Evolutionary conservation across 2,329 filamentous ascomycete genomes (phyloP).

Genomic region (Penicillium griseofulvum): DNA sequence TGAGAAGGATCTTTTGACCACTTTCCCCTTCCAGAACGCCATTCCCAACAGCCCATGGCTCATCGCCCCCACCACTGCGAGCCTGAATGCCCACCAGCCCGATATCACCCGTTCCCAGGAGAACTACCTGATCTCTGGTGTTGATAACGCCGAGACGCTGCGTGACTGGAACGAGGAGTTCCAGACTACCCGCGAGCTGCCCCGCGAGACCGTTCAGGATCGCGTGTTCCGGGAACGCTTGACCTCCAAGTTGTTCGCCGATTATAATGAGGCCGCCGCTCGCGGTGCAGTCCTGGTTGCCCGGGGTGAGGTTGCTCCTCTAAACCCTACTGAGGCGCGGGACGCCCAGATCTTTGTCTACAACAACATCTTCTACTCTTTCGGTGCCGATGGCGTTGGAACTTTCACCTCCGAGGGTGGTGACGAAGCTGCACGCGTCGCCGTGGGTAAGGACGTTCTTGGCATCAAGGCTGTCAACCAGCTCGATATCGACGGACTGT

Average conservation of each 20-base stretch:
- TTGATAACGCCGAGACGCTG: conserved; percentile 90
- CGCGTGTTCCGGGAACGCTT: conserved; percentile 92
- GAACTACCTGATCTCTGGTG: conserved; percentile 81
- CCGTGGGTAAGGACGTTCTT: conserved; percentile 92
- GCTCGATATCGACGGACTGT: conserved; percentile 89
- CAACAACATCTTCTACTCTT: conserved; percentile 99
- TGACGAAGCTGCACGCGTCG: conserved; percentile 91
- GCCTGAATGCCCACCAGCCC: conserved; percentile 68
- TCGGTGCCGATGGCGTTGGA: conserved; percentile 93
- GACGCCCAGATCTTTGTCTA: conserved; percentile 99
- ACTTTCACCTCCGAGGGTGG: conserved; percentile 96
- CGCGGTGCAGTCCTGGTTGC: conserved; percentile 90
- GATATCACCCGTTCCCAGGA: conserved; percentile 91
- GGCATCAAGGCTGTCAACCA: conserved; percentile 96
- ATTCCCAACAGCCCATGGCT: conserved; percentile 91
- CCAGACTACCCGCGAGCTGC: conserved; percentile 91
- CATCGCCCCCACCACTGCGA: conserved; percentile 64
- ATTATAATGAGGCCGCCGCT: conserved; percentile 94
- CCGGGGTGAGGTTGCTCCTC: conserved; percentile 82
- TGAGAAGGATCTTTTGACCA: conserved; percentile 80
- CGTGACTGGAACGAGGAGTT: conserved; percentile 99
- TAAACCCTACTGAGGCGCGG: conserved; percentile 88
- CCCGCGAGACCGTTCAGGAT: conserved; percentile 90
- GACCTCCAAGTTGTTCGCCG: conserved; percentile 92
- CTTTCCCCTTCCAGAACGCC: conserved; percentile 93